Base-by-base conservation (phyloP, 768 basidiomycete species). In the Russula sp. region DNA sequence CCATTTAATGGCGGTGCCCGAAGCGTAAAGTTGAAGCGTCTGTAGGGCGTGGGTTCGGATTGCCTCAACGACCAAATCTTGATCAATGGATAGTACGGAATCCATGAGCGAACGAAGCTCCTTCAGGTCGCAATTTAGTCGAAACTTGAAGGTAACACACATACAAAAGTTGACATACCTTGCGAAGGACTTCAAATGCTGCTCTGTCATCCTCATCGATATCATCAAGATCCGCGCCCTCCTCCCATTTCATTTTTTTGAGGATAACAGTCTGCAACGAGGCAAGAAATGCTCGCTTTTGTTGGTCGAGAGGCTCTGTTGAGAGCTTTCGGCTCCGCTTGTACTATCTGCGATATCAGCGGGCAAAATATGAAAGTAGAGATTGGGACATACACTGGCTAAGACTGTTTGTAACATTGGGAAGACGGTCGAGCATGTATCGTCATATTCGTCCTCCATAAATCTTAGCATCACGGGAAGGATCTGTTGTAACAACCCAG, bases 171-270 rank as follows among this genome's bases (percentile, higher is more conserved):
- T 35, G 40, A 70, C 76, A 51, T 69, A 89, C 94, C 79, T 90
- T 92, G 68, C 97, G 86, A 75, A 96, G 82, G 61, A 82, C 82
- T 62, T 91, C 89, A 68, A 98, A 97, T 57, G 85, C 86, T 9
- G 83, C 82, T 62, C 82, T 80, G 65, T 94, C 91, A 50, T 98
- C 96, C 57, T 94, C 93, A 60, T 98, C 96, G 49, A 85, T 80
- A 69, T 96, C 93, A 31, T 86, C 84, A 51, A 82, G 86, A 71
- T 87, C 88, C 22, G 86, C 86, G 61, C 84, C 87, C 74, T 80
- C 85, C 53, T 88, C 88, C 92, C 94, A 99, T 71, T 90, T 92
- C 82, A 98, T 81, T 76, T 98, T 97, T 57, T 82, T 78, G 49
- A 98, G 75, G 31, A 92, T 81, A 50, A 94, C 88, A 68, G 87